Evolutionary conservation across 106 monocot genomes (phyloP).

Genomic region (Dendrobium catenatum): DNA sequence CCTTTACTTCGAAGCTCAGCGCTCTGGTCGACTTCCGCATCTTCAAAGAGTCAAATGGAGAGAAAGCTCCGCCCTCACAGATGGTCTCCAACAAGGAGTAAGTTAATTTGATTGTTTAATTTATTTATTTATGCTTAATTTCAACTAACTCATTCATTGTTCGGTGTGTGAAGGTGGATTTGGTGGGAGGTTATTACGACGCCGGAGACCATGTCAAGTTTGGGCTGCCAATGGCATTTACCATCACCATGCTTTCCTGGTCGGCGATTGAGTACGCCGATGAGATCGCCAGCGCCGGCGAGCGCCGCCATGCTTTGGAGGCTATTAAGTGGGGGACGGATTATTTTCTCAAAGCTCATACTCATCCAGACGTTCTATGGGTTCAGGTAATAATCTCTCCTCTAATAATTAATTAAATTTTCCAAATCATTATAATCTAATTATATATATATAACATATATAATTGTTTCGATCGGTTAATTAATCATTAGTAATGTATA

Average conservation of each 20-base stretch:
- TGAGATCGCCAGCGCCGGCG: constrained; percentile 8
- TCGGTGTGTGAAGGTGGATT: constrained; percentile 10
- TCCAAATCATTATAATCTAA: no score
- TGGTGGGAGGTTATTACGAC: constrained; percentile 21
- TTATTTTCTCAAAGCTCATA: constrained; percentile 16
- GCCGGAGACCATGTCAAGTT: constrained; percentile 22
- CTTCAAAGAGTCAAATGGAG: constrained; percentile 19
- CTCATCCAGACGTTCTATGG: constrained; percentile 11
- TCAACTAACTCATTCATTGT: not conserved
- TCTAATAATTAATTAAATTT: no score
- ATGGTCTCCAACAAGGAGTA: constrained; percentile 26
- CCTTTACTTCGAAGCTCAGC: constrained; percentile 26
- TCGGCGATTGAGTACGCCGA: constrained; percentile 9
- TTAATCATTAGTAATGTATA: no score
- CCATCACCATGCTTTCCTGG: constrained; percentile 20
- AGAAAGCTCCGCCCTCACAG: constrained; percentile 15
- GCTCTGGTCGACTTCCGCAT: constrained; percentile 21
- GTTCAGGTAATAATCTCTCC: constrained; percentile 6
- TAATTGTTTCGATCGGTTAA: no score
- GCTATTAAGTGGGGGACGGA: constrained; percentile 20
- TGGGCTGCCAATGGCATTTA: constrained; percentile 24
- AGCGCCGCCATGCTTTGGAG: constrained; percentile 7
- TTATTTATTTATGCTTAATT: not conserved
- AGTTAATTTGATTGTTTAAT: not conserved
- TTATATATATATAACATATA: no score